Evolutionary conservation across 2,329 filamentous ascomycete species (phyloP).

Genomic region (Pleurostoma richardsiae): DNA sequence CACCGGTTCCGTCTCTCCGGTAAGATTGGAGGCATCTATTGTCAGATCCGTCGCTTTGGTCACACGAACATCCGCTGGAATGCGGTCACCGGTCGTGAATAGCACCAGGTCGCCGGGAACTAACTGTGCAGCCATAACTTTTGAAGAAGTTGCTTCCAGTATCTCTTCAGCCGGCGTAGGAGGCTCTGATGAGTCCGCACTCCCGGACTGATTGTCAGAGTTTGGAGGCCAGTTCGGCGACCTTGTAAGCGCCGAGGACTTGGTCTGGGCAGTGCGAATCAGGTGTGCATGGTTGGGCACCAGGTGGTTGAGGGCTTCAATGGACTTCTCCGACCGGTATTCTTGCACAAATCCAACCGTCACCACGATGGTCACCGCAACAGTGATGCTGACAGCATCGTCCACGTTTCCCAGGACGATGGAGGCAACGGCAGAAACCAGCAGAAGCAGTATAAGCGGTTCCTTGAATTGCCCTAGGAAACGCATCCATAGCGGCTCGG

Average conservation of each 20-base stretch:
- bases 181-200: slow-evolving; percentile 38
- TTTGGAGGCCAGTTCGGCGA: slow-evolving; percentile 43
- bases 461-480: slow-evolving; percentile 98
- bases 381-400: slow-evolving; percentile 90
- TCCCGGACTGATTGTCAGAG: slow-evolving; percentile 38
- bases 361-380: slow-evolving; percentile 95
- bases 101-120: slow-evolving; percentile 91
- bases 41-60: slow-evolving; percentile 84
- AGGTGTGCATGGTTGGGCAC: slow-evolving; percentile 95
- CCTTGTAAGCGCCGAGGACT: slow-evolving; percentile 22
- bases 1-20: slow-evolving; percentile 93
- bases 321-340: slow-evolving; percentile 94
- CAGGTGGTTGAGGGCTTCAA: slow-evolving; percentile 88
- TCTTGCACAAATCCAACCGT: slow-evolving; percentile 95
- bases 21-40: slow-evolving; percentile 95
- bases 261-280: slow-evolving; percentile 57
- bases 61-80: slow-evolving; percentile 92
- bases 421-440: slow-evolving; percentile 83
- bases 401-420: slow-evolving; percentile 90
- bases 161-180: slow-evolving; percentile 57
- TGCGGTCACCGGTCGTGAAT: slow-evolving; percentile 93
- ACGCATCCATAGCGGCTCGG: slow-evolving; percentile 90
- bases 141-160: slow-evolving; percentile 70
- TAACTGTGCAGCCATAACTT: slow-evolving; percentile 79
- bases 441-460: slow-evolving; percentile 85